Evolutionary conservation across 2,329 filamentous ascomycete genomes (phyloP).

Genomic region (Sclerotinia subarctica): DNA sequence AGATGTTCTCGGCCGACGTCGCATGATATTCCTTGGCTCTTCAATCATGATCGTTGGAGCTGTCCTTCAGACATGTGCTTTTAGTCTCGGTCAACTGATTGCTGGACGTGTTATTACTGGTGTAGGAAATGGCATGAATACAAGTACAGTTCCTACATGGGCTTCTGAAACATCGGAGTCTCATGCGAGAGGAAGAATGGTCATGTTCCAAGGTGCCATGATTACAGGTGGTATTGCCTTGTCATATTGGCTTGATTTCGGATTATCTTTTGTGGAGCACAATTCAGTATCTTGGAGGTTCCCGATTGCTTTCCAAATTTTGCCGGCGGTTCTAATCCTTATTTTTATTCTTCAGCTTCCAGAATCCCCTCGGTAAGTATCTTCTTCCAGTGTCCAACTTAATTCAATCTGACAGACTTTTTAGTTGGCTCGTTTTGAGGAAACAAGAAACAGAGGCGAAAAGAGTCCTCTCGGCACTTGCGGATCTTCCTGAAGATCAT

Average conservation of each 20-base stretch:
- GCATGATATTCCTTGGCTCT: conserved; percentile 32
- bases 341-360: conserved; percentile 33
- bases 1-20: conserved; percentile 42
- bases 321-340: conserved; percentile 18
- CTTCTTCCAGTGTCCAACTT: not conserved
- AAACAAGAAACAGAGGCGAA: conserved; percentile 38
- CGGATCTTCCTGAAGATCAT: conserved; percentile 43
- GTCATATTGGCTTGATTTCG: conserved; percentile 22
- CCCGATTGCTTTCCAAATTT: conserved; percentile 22
- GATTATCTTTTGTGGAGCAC: conserved; percentile 14
- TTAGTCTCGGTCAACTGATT: conserved; percentile 52
- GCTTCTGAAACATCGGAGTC: conserved; percentile 23
- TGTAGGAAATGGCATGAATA: conserved; percentile 66
- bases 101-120: conserved; percentile 72
- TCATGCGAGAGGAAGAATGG: conserved; percentile 21
- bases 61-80: conserved; percentile 39
- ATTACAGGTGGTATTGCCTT: conserved; percentile 20
- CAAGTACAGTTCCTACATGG: conserved; percentile 41
- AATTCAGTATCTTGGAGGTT: conserved; percentile 20
- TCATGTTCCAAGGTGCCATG: conserved; percentile 21
- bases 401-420: not conserved
- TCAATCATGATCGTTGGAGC: conserved; percentile 32
- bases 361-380: conserved; percentile 36
- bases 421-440: conserved; percentile 39
- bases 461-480: conserved; percentile 36